phyloP scores from a whole-genome alignment of 805 yeast species.

The Wickerhamiella cacticola region DNA sequence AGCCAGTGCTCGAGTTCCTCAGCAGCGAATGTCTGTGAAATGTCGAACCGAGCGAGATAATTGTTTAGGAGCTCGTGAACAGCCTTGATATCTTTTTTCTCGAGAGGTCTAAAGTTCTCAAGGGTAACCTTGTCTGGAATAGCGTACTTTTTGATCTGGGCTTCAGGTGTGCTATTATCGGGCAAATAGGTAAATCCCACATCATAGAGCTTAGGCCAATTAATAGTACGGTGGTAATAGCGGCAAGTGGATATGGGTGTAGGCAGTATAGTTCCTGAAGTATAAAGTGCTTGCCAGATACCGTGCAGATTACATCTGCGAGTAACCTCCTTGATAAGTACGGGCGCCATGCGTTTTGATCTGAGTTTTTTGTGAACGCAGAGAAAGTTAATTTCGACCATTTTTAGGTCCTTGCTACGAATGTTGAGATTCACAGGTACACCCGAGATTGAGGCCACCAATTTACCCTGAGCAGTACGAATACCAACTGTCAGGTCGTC shows the following conservation, averaged over 20 bases:
- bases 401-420: constrained; percentile 35
- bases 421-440: constrained; percentile 64
- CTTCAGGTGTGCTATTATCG: constrained; percentile 48
- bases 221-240: constrained; percentile 85
- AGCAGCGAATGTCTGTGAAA: constrained; percentile 55
- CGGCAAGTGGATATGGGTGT: constrained; percentile 83
- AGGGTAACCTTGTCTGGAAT: constrained; percentile 42
- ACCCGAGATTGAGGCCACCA: constrained; percentile 88
- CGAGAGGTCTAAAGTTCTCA: constrained; percentile 48
- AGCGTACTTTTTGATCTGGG: constrained; percentile 51
- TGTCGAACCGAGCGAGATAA: constrained; percentile 59
- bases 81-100: constrained; percentile 47
- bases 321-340: constrained; percentile 85
- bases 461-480: constrained; percentile 55
- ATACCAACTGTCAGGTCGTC: constrained; percentile 90
- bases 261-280: constrained; percentile 85
- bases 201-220: constrained; percentile 81
- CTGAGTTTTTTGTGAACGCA: constrained; percentile 91
- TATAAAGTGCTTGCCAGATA: constrained; percentile 93
- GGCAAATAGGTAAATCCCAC: constrained; percentile 86
- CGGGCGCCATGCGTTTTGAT: constrained; percentile 88
- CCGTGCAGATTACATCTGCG: constrained; percentile 73
- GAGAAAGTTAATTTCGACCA: constrained; percentile 81
- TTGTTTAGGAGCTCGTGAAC: constrained; percentile 46
- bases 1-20: constrained; percentile 77